Evolutionary conservation across 305 asterid genomes (phyloP).

Genomic region (Withania somnifera): DNA sequence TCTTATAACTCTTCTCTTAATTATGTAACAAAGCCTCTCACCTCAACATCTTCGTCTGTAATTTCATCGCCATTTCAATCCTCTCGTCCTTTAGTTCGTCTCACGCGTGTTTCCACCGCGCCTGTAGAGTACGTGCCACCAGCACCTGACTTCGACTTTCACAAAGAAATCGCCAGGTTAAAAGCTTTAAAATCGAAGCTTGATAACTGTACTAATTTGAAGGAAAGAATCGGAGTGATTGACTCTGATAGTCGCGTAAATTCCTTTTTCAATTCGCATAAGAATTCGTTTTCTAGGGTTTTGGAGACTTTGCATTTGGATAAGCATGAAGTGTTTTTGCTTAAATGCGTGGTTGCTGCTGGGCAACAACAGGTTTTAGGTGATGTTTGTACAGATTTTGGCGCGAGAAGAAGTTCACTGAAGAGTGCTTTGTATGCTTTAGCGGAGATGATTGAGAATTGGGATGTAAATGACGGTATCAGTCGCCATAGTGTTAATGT

Average conservation of each 20-base stretch:
- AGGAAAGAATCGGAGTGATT: slow-evolving; percentile 33
- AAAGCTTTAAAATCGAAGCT: slow-evolving; percentile 35
- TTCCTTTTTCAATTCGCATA: slow-evolving; percentile 32
- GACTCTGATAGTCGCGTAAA: slow-evolving; percentile 64
- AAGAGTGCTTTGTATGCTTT: slow-evolving; percentile 65
- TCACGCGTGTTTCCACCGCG: slow-evolving; percentile 62
- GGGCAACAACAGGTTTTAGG: slow-evolving; percentile 80
- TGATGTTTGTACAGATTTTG: slow-evolving; percentile 29
- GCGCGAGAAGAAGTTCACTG: slow-evolving; percentile 35
- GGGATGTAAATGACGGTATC: slow-evolving; percentile 42
- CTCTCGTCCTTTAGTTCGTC: slow-evolving; percentile 6
- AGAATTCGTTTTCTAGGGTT: slow-evolving; percentile 25
- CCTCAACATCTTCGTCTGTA: slow-evolving; percentile 20
- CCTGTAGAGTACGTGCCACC: slow-evolving; percentile 71
- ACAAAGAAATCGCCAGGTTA: slow-evolving; percentile 58
- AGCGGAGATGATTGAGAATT: slow-evolving; percentile 79
- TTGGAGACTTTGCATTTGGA: slow-evolving; percentile 39
- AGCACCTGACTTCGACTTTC: slow-evolving; percentile 51
- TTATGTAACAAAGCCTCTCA: slow-evolving; percentile 14
- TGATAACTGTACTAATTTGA: slow-evolving; percentile 27
- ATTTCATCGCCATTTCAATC: slow-evolving; percentile 20
- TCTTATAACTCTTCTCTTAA: slow-evolving; percentile 11
- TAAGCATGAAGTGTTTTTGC: slow-evolving; percentile 48
- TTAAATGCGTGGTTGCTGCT: slow-evolving; percentile 80
- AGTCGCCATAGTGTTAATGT: slow-evolving; percentile 4